These are phyloP conservation scores for Bruguiera parviflora DNA, from an alignment of 345 rosid genomes.

Conservation along the genomic window DNA sequence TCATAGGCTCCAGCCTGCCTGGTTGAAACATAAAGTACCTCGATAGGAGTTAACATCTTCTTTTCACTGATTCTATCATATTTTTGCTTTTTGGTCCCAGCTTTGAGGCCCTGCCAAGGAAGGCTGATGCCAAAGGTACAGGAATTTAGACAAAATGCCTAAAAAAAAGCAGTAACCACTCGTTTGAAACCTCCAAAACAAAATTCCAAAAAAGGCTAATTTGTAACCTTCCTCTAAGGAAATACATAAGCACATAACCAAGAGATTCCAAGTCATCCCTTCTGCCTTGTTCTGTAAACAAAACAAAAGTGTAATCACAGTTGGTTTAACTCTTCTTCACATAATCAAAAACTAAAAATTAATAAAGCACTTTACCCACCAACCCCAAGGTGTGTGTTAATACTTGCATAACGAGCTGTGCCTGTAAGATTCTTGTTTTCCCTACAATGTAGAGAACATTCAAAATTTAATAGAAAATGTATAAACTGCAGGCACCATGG, in stretches of 20 bases:
- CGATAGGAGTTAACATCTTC: slow-evolving; percentile 30
- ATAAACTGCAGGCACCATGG: not conserved
- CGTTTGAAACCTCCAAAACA: not conserved
- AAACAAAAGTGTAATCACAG: slow-evolving; percentile 2
- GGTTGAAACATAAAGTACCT: slow-evolving; percentile 17
- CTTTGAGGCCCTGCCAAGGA: slow-evolving; percentile 35
- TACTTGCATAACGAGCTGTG: slow-evolving; percentile 34
- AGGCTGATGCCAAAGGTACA: slow-evolving; percentile 22
- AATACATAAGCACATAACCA: slow-evolving; percentile 35
- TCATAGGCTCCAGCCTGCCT: not conserved
- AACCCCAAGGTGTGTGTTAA: slow-evolving; percentile 33
- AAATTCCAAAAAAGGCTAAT: not conserved
- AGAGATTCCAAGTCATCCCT: slow-evolving; percentile 34
- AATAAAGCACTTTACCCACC: slow-evolving; percentile 16
- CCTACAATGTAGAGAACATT: slow-evolving; percentile 15
- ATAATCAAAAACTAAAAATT: not conserved
- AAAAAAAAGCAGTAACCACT: not conserved
- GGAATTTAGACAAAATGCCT: slow-evolving; percentile 3
- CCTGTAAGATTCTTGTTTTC: slow-evolving; percentile 31
- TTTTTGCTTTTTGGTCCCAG: slow-evolving; percentile 30
- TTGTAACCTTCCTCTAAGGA: slow-evolving; percentile 29
- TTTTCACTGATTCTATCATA: slow-evolving; percentile 31
- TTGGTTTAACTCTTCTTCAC: not conserved
- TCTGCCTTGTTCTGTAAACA: slow-evolving; percentile 27
- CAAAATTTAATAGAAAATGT: slow-evolving; percentile 1